Evolutionary conservation across 805 yeast genomes (phyloP).

Genomic region (Yamadazyma paraphyllophila): DNA sequence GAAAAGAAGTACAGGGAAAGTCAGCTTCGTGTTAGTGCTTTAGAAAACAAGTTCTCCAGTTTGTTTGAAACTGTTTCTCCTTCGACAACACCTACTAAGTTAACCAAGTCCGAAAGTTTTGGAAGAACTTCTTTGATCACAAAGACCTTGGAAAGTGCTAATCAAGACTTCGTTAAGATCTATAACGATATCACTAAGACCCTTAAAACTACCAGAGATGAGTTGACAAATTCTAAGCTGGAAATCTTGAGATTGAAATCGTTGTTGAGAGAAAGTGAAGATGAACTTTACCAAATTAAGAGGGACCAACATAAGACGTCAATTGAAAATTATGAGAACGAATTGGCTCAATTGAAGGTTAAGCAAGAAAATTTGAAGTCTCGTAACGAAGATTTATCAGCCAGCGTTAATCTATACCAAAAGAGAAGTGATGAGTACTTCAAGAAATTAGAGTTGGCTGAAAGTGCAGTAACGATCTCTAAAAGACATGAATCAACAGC

Average conservation of each 20-base stretch:
- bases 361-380: constrained; percentile 54
- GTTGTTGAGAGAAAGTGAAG: constrained; percentile 42
- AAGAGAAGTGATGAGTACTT: constrained; percentile 72
- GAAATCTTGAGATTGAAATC: constrained; percentile 42
- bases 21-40: constrained; percentile 30
- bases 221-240: constrained; percentile 38
- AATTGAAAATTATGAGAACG: constrained; percentile 34
- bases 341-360: constrained; percentile 49
- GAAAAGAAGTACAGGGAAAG: constrained; percentile 36
- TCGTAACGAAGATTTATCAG: constrained; percentile 56
- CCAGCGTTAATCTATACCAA: constrained; percentile 60
- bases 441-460: constrained; percentile 73
- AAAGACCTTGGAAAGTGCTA: constrained; percentile 25
- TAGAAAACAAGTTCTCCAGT: constrained; percentile 29
- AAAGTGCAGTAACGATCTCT: constrained; percentile 63
- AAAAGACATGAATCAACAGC: constrained; percentile 59
- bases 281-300: constrained; percentile 40
- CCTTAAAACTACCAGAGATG: constrained; percentile 42
- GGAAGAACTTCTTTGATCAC: constrained; percentile 23
- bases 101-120: constrained; percentile 36
- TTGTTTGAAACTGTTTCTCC: constrained; percentile 19
- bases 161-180: constrained; percentile 46
- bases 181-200: constrained; percentile 51
- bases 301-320: constrained; percentile 41
- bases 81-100: constrained; percentile 9